Evolutionary conservation across 2,329 filamentous ascomycete species (phyloP).

Genomic region (Botryotinia convoluta): DNA sequence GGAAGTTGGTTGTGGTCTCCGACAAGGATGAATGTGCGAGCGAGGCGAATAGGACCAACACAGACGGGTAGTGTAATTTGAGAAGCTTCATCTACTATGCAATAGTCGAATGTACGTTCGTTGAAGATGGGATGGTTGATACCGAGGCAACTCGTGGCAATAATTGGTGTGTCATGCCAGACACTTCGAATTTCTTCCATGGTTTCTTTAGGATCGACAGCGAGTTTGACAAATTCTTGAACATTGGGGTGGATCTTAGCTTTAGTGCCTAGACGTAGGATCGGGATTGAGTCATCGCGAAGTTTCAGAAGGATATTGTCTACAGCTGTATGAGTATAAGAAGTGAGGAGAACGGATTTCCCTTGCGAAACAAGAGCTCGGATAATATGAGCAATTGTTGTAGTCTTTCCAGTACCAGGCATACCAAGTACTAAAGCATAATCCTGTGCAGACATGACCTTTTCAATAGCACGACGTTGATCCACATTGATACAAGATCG

Average conservation of each 20-base stretch:
- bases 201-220: conserved; percentile 67
- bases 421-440: conserved; percentile 97
- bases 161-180: conserved; percentile 83
- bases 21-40: conserved; percentile 88
- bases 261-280: conserved; percentile 79
- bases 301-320: conserved; percentile 98
- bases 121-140: conserved; percentile 87
- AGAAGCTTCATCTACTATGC: conserved; percentile 96
- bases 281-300: conserved; percentile 69
- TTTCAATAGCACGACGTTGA: conserved; percentile 81
- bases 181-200: conserved; percentile 81
- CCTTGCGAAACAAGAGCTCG: conserved; percentile 81
- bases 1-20: conserved; percentile 96
- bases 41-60: conserved; percentile 88
- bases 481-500: conserved; percentile 77
- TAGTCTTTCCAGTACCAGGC: conserved; percentile 98
- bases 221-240: conserved; percentile 77
- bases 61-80: conserved; percentile 97
- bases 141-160: conserved; percentile 91
- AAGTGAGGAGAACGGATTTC: conserved; percentile 89
- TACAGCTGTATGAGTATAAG: conserved; percentile 95
- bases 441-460: conserved; percentile 92
- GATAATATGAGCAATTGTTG: conserved; percentile 96
- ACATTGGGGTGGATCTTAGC: conserved; percentile 89
- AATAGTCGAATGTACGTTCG: conserved; percentile 91